phyloP scores from a whole-genome alignment of 2,329 filamentous ascomycete species.

The Dendryphion nanum region DNA sequence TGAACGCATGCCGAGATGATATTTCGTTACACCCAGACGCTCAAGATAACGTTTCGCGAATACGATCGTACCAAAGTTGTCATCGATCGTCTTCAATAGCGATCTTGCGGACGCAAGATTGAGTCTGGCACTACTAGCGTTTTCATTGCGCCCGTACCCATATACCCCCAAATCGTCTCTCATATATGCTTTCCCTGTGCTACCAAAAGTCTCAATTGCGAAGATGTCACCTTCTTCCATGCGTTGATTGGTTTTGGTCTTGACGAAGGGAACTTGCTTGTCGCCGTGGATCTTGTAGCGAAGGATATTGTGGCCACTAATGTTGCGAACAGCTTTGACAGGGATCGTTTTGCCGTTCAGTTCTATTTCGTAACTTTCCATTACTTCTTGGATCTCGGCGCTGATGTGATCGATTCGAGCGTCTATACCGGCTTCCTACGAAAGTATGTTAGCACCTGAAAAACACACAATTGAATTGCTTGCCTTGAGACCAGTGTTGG shows the following conservation, averaged over 20 bases:
- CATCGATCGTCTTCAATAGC: slow-evolving; percentile 82
- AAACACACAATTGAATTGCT: slow-evolving; percentile 11
- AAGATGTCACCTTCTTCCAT: slow-evolving; percentile 97
- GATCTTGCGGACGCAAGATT: slow-evolving; percentile 78
- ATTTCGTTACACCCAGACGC: slow-evolving; percentile 85
- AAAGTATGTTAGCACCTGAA: slow-evolving; percentile 3
- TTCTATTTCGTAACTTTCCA: slow-evolving; percentile 89
- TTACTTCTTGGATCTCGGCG: slow-evolving; percentile 75
- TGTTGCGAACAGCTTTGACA: slow-evolving; percentile 78
- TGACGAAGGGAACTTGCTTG: slow-evolving; percentile 91
- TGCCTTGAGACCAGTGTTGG: slow-evolving; percentile 68
- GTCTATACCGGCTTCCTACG: slow-evolving; percentile 86
- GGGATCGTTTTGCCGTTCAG: slow-evolving; percentile 73
- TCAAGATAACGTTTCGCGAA: slow-evolving; percentile 89
- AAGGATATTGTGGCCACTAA: slow-evolving; percentile 88
- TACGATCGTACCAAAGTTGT: slow-evolving; percentile 89
- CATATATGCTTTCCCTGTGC: slow-evolving; percentile 82
- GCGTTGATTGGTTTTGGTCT: slow-evolving; percentile 79
- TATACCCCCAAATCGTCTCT: slow-evolving; percentile 67
- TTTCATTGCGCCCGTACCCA: slow-evolving; percentile 67
- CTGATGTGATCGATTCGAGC: slow-evolving; percentile 83
- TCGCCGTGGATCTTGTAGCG: slow-evolving; percentile 88
- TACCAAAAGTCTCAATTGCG: slow-evolving; percentile 94
- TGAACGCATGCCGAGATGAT: slow-evolving; percentile 83
- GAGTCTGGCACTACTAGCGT: slow-evolving; percentile 69